Conservation (phyloP, 2,329 filamentous ascomycete genomes). For the Ophiostoma sp. region DNA sequence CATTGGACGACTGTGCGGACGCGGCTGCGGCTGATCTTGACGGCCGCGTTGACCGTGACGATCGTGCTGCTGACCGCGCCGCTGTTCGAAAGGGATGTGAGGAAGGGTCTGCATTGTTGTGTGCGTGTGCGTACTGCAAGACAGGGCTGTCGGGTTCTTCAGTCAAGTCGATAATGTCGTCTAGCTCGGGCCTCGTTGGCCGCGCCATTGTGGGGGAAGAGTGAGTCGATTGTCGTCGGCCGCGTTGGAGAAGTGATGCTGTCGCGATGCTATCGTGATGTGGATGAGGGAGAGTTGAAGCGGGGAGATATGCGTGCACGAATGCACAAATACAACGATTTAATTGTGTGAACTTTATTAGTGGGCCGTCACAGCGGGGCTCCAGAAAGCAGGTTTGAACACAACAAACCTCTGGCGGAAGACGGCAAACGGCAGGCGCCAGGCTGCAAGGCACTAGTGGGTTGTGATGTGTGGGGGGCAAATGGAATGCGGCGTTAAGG, state of each 20-base stretch:
- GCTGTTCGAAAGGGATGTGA: neutral
- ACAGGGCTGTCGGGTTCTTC: constrained; percentile 51
- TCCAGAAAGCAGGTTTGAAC: neutral
- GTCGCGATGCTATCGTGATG: neutral
- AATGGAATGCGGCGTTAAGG: neutral
- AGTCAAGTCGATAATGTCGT: constrained; percentile 50
- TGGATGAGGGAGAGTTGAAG: neutral
- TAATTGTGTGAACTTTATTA: neutral
- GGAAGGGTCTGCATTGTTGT: neutral
- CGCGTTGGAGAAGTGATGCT: neutral
- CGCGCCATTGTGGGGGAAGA: neutral
- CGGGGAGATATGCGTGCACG: neutral
- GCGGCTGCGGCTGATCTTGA: neutral
- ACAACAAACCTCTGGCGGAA: neutral
- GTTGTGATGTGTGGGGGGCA: neutral
- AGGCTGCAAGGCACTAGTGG: neutral
- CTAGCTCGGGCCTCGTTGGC: neutral
- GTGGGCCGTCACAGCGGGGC: neutral
- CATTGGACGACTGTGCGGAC: neutral
- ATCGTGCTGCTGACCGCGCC: neutral
- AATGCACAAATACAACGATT: neutral
- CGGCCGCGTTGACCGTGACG: neutral
- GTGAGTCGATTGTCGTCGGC: neutral
- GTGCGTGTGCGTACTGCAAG: constrained; percentile 19
- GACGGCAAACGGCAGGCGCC: neutral